Conservation (phyloP, 1,139 yeast genomes). For the Candida sanyaensis region DNA sequence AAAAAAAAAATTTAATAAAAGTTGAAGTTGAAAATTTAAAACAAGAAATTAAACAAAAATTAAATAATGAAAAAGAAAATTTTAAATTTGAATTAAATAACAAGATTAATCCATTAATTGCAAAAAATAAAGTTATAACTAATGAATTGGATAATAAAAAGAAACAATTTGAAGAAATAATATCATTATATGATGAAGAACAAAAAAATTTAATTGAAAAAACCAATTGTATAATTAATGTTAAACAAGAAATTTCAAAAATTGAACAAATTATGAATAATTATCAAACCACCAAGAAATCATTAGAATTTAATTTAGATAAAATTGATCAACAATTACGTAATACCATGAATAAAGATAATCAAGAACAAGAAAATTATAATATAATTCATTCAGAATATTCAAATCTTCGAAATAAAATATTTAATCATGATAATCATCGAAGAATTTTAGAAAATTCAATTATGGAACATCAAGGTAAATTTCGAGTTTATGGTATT, state of each 20-base stretch:
- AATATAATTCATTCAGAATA: slow-evolving; percentile 11
- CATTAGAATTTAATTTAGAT: slow-evolving; percentile 5
- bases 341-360: slow-evolving; percentile 3
- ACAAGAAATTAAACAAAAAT: slow-evolving; percentile 10
- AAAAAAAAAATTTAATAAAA: slow-evolving; percentile 13
- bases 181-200: slow-evolving; percentile 9
- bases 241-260: slow-evolving; percentile 7
- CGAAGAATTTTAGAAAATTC: slow-evolving; percentile 52
- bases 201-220: neutral
- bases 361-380: slow-evolving; percentile 9
- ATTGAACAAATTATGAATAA: slow-evolving; percentile 12
- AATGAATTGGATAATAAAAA: neutral
- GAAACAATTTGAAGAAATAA: neutral
- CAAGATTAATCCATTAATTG: neutral
- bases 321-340: neutral
- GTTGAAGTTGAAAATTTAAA: slow-evolving; percentile 15
- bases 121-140: neutral
- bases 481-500: slow-evolving; percentile 33
- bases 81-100: slow-evolving; percentile 22
- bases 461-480: slow-evolving; percentile 49
- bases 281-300: slow-evolving; percentile 5
- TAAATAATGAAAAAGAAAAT: slow-evolving; percentile 16
- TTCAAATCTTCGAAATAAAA: slow-evolving; percentile 17
- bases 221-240: slow-evolving; percentile 7
- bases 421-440: slow-evolving; percentile 25